Conservation (phyloP, 306 rosid genomes). For the Prunus armeniaca region DNA sequence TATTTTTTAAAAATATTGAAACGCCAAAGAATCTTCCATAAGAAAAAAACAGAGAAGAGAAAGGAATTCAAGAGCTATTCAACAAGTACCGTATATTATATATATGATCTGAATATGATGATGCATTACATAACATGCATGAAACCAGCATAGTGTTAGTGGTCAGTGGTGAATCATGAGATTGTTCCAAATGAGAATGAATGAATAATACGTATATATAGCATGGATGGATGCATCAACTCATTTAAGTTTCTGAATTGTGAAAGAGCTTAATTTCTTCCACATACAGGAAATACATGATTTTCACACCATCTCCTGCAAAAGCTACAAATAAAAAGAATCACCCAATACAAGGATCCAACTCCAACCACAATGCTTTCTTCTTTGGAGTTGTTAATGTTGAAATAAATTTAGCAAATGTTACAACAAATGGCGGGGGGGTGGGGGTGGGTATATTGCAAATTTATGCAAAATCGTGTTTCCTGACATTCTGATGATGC, state of each 20-base stretch:
- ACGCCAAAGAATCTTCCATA: not conserved
- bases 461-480: conserved; percentile 24
- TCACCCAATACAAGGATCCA: conserved; percentile 43
- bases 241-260: not conserved
- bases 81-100: too few relatives aligned
- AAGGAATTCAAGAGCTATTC: not conserved
- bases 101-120: too few relatives aligned
- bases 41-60: not conserved
- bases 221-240: not conserved
- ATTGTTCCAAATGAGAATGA: not conserved
- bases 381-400: conserved; percentile 38
- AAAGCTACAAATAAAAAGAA: conserved; percentile 49
- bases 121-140: too few relatives aligned
- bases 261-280: conserved; percentile 11
- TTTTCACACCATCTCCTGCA: conserved; percentile 27
- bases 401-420: conserved; percentile 39
- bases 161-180: not conserved
- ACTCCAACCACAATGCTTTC: conserved; percentile 28
- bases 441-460: not conserved
- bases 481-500: conserved; percentile 1
- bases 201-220: too few relatives aligned
- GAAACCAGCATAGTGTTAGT: too few relatives aligned
- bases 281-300: conserved; percentile 18
- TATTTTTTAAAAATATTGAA: too few relatives aligned
- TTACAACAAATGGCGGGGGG: conserved; percentile 40